Percentiles rank a stretch among this genome's conserved stretches.
Evolutionary conservation across 495 filamentous ascomycete species (phyloP).

Genomic region (Acidiella bohemica): DNA sequence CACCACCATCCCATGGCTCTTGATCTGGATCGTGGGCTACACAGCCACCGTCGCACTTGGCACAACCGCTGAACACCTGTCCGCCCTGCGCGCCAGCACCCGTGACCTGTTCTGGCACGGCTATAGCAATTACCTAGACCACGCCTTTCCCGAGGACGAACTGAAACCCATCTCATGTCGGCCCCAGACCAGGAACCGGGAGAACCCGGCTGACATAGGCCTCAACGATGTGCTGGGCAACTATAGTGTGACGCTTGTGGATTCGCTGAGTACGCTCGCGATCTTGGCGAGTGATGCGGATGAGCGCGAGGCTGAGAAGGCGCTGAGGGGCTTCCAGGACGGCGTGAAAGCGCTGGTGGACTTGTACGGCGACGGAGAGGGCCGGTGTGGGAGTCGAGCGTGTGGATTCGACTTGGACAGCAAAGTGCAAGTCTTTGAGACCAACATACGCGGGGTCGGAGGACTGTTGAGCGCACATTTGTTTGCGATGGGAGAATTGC

Average conservation of each 20-base stretch:
- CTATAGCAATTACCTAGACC: constrained; percentile 83
- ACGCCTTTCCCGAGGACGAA: constrained; percentile 96
- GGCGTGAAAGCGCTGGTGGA: constrained; percentile 65
- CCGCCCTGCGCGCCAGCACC: too few species aligned
- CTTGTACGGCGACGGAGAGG: constrained; percentile 73
- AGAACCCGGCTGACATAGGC: constrained; percentile 69
- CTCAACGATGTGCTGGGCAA: constrained; percentile 94
- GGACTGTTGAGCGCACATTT: constrained; percentile 85
- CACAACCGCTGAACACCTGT: too few species aligned
- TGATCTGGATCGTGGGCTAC: too few species aligned
- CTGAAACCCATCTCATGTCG: constrained; percentile 74
- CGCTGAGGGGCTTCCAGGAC: constrained; percentile 63
- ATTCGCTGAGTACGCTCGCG: constrained; percentile 85
- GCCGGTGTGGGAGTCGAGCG: constrained; percentile 54
- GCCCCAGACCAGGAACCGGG: constrained; percentile 67
- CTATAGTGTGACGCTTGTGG: constrained; percentile 88
- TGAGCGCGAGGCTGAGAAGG: constrained; percentile 40
- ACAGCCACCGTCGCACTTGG: too few species aligned
- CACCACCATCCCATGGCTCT: too few species aligned
- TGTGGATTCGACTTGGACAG: constrained; percentile 90
- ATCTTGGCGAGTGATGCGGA: constrained; percentile 59
- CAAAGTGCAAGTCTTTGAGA: constrained; percentile 97
- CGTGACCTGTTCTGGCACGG: constrained; percentile 94
- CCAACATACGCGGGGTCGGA: constrained; percentile 84
- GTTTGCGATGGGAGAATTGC: constrained; percentile 78